These are phyloP conservation scores for Populus davidiana DNA, from an alignment of 345 rosid genomes.

Conservation along the genomic window DNA sequence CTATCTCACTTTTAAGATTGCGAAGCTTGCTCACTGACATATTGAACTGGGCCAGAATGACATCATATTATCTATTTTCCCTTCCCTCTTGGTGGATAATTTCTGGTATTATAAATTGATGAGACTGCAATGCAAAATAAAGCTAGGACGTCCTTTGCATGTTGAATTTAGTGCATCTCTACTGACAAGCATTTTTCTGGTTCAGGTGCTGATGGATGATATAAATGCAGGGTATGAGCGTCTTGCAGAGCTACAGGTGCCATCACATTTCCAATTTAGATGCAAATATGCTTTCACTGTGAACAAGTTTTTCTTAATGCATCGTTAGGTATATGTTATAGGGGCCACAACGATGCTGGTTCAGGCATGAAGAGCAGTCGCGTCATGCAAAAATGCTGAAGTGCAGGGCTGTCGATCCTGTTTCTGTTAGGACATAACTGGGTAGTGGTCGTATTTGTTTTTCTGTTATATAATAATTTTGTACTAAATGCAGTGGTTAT, in stretches of 20 bases:
- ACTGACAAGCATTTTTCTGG: conserved; percentile 26
- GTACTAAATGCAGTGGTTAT: not conserved
- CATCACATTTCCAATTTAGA: conserved; percentile 9
- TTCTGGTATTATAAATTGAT: not conserved
- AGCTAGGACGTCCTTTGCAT: not conserved
- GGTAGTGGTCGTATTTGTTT: not conserved
- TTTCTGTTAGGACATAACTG: not conserved
- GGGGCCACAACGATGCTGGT: not conserved
- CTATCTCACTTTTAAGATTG: not conserved
- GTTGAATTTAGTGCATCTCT: not conserved
- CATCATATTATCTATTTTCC: not conserved
- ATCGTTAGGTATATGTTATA: not conserved
- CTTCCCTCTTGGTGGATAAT: not conserved
- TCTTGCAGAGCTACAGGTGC: conserved; percentile 81
- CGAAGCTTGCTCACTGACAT: not conserved
- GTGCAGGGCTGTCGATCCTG: not conserved
- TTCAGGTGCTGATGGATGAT: conserved; percentile 85
- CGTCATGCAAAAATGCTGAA: not conserved
- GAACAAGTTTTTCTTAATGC: not conserved
- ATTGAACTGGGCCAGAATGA: not conserved
- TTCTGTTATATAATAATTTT: too few species aligned
- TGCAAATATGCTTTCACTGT: not conserved
- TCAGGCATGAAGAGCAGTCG: not conserved
- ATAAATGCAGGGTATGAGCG: conserved; percentile 87
- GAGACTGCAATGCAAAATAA: not conserved